Evolutionary conservation across 2,329 filamentous ascomycete species (phyloP), one percentile per base, ranked within the genome.

Genomic region (Orbilia oligospora): DNA sequence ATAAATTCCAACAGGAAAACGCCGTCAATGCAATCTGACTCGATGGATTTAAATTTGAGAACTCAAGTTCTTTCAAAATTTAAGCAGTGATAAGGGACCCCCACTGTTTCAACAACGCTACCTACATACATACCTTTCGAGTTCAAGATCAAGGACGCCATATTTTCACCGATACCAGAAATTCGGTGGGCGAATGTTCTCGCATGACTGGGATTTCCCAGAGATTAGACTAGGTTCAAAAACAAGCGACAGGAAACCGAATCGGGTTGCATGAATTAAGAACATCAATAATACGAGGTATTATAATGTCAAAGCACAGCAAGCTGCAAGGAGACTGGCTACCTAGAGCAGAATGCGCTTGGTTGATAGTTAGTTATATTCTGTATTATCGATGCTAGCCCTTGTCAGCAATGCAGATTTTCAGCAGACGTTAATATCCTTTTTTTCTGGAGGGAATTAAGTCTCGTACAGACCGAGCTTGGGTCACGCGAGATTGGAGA

Each of bases 281-380:
- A 67, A 24, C 44, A 41, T 51, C 46, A 22, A 76, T 76, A 76
- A 18, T 38, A 30, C 64, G 27, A n/a, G 53, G 24, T 71, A 61
- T 63, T 77, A 77, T 77, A 77, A 67, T 38, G 67, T 77, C 73
- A 77, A 71, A 77, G 73, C 73, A 71, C 73, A 71, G 8, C 33
- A 41, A 61, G 63, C 22, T 46, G 58, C 58, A 71, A 58, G 63
- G 53, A 68, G 27, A 61, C 70, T 71, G 67, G 73, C 61, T 77
- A 61, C 73, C 67, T 77, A 71, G 73, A 66, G 61, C 41, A 33
- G n/a, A 18, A 72, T 65, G 66, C 66, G 51, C 51, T 72, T 71
- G 41, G n/a, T n/a, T n/a, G n/a, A n/a, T n/a, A n/a, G n/a, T 49
- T 46, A 36, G n/a, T n/a, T n/a, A 16, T n/a, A 16, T 2, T 46